Conservation (phyloP, 768 basidiomycete species). For the Melanogaster broomeanus region DNA sequence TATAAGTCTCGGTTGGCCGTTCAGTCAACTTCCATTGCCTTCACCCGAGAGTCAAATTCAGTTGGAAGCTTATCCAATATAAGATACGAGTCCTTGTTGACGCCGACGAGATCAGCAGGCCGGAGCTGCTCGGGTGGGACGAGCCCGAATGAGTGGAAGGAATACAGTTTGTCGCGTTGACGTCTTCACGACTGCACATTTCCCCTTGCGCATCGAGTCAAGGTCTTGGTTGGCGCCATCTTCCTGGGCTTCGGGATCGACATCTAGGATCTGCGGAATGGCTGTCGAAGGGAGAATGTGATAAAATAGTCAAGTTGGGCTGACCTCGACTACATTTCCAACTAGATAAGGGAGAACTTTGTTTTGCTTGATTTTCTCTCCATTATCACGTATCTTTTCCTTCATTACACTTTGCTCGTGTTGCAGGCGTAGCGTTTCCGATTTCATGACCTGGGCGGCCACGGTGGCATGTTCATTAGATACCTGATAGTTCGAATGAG, state of each 20-base stretch:
- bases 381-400: slow-evolving; percentile 97
- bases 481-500: not conserved
- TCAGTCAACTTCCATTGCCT: slow-evolving; percentile 99
- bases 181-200: slow-evolving; percentile 99
- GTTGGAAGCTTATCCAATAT: slow-evolving; percentile 93
- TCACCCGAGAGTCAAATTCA: slow-evolving; percentile 97
- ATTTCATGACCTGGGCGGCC: slow-evolving; percentile 90
- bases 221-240: slow-evolving; percentile 96
- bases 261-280: slow-evolving; percentile 75
- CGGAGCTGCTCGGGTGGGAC: slow-evolving; percentile 89
- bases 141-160: slow-evolving; percentile 95
- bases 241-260: slow-evolving; percentile 91
- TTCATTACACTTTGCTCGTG: slow-evolving; percentile 97
- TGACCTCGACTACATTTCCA: slow-evolving; percentile 94
- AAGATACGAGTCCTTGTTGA: slow-evolving; percentile 99
- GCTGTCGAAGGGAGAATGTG: slow-evolving; percentile 5
- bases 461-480: not conserved
- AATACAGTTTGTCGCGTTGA: slow-evolving; percentile 98
- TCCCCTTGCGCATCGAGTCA: slow-evolving; percentile 94
- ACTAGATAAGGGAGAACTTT: slow-evolving; percentile 98
- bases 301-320: slow-evolving; percentile 17
- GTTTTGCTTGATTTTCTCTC: slow-evolving; percentile 99
- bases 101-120: slow-evolving; percentile 94
- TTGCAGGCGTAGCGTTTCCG: slow-evolving; percentile 86
- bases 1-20: slow-evolving; percentile 94